Percentiles rank a stretch among this genome's conserved stretches.
These are phyloP conservation scores for Mallotus japonicus DNA, from an alignment of 441 rosid species.

Conservation along the genomic window DNA sequence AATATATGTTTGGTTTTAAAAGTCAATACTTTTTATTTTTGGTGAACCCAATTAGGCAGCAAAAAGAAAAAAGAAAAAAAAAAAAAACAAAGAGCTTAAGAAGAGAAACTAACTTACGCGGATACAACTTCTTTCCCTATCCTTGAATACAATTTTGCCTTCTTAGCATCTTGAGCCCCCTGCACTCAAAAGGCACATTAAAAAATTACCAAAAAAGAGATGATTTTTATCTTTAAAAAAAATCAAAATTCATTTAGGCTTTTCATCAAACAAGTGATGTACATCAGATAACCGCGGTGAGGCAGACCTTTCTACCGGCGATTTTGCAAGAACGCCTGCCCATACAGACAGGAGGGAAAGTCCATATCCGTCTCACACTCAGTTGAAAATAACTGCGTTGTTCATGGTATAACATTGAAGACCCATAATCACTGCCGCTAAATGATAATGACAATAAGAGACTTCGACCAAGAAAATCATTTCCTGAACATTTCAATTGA, in stretches of 20 bases:
- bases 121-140: conserved; percentile 89
- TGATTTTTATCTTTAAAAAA: conserved; percentile 3
- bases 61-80: background rate
- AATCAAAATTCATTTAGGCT: background rate
- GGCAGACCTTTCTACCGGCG: conserved; percentile 80
- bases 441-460: conserved; percentile 29
- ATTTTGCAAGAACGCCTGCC: conserved; percentile 88
- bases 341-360: conserved; percentile 69
- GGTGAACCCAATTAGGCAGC: too few species aligned
- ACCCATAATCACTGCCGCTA: conserved; percentile 13
- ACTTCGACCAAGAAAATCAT: conserved; percentile 27
- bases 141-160: conserved; percentile 67
- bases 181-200: conserved; percentile 27
- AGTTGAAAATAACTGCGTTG: conserved; percentile 27
- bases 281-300: background rate
- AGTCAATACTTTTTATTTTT: too few species aligned
- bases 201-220: too few species aligned
- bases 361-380: conserved; percentile 48
- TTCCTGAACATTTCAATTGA: conserved; percentile 20
- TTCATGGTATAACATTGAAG: conserved; percentile 25
- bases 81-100: background rate
- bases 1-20: background rate
- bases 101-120: conserved; percentile 57
- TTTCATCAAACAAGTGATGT: conserved; percentile 38
- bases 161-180: conserved; percentile 88